Conservation (phyloP, 768 basidiomycete genomes). For the Lentinula aciculospora region DNA sequence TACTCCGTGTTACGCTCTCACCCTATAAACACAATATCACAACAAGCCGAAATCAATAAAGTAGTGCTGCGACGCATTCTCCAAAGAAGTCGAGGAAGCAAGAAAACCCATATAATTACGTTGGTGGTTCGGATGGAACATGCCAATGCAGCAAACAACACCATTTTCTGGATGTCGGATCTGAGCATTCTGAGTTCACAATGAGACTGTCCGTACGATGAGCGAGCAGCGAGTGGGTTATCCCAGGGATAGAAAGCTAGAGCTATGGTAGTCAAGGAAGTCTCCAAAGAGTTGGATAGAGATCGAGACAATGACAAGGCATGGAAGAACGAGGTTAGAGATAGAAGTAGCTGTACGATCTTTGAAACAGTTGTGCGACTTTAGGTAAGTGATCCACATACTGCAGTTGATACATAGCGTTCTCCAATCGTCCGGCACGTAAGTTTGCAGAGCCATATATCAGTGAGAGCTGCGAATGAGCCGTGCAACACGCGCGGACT, state of each 20-base stretch:
- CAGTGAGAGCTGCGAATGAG: conserved; percentile 70
- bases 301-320: conserved; percentile 79
- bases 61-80: conserved; percentile 31
- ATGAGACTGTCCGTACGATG: not conserved
- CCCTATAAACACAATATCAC: conserved; percentile 39
- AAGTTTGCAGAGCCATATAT: conserved; percentile 66
- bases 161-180: conserved; percentile 25
- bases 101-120: conserved; percentile 76
- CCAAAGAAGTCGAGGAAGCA: conserved; percentile 58
- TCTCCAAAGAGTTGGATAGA: conserved; percentile 90
- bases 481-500: conserved; percentile 78
- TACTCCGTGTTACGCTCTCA: conserved; percentile 24
- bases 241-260: conserved; percentile 77
- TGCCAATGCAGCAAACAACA: conserved; percentile 67
- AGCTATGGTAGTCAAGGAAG: conserved; percentile 75
- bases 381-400: conserved; percentile 31
- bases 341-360: conserved; percentile 60
- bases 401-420: conserved; percentile 53
- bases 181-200: conserved; percentile 12
- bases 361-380: not conserved
- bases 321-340: conserved; percentile 85
- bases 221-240: conserved; percentile 5
- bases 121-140: conserved; percentile 88
- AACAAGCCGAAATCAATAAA: conserved; percentile 20
- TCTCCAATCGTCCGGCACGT: conserved; percentile 52